These are phyloP conservation scores for Metarhizium album DNA, from an alignment of 2,329 filamentous ascomycete species.

Conservation along the genomic window DNA sequence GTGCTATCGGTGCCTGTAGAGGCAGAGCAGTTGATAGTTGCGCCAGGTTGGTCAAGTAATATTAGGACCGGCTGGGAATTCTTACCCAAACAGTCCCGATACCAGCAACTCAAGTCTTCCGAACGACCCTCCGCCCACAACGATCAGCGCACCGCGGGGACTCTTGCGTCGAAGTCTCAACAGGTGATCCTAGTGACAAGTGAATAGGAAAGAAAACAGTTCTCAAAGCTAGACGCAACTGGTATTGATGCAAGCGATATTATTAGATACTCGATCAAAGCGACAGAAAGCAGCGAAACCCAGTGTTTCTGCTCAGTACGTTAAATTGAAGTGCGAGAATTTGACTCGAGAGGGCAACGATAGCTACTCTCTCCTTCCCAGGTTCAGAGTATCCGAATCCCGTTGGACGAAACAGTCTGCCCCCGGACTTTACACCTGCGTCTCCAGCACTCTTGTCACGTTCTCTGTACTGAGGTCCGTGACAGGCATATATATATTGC, in stretches of 20 bases:
- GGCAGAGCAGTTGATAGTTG: conserved; percentile 21
- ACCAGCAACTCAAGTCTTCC: conserved; percentile 2
- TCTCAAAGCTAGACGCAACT: not conserved
- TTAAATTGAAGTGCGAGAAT: not conserved
- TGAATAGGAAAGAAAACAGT: not conserved
- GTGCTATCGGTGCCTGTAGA: conserved; percentile 21
- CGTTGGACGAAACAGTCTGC: not conserved
- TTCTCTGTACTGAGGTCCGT: not conserved
- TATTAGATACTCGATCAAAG: not conserved
- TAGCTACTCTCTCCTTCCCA: not conserved
- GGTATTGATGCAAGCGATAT: not conserved
- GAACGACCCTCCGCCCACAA: not conserved
- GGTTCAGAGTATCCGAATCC: not conserved
- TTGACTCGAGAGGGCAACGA: not conserved
- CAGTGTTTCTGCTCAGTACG: not conserved
- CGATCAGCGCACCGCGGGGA: not conserved
- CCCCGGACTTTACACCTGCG: not conserved
- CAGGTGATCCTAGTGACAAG: not conserved
- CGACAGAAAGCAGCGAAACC: not conserved
- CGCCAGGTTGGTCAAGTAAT: conserved; percentile 22
- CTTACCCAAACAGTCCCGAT: conserved; percentile 25
- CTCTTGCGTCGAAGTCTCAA: not conserved
- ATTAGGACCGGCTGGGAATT: conserved; percentile 21
- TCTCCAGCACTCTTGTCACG: not conserved
- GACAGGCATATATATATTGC: not conserved